phyloP scores from a whole-genome alignment of 2,329 filamentous ascomycete species.

The Paraphoma chrysanthemicola region DNA sequence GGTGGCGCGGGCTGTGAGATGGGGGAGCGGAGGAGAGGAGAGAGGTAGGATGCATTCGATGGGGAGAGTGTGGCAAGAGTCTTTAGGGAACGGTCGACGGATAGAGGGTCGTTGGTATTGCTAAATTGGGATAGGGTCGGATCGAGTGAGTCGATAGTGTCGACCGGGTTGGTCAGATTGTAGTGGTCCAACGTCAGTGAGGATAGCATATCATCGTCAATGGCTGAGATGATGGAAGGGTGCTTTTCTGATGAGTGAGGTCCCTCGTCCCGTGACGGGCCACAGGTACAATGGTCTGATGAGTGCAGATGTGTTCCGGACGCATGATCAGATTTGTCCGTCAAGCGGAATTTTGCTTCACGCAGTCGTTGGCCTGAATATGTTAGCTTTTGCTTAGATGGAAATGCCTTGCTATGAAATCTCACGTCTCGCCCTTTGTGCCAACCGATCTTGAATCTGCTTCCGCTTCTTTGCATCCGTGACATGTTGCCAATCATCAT shows the following conservation, averaged over 20 bases:
- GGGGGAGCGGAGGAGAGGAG: conserved; percentile 4
- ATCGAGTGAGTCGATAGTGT: neutral
- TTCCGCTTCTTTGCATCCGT: conserved; percentile 48
- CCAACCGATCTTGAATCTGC: conserved; percentile 50
- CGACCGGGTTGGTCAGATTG: neutral
- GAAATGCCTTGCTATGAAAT: neutral
- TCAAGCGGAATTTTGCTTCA: conserved; percentile 5
- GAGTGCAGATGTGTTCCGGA: neutral
- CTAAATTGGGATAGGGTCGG: neutral
- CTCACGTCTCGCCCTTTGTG: conserved; percentile 48
- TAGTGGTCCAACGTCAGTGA: neutral
- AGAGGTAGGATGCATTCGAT: neutral
- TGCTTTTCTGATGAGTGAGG: neutral
- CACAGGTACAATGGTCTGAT: neutral
- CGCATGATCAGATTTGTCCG: neutral
- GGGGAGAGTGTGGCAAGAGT: neutral
- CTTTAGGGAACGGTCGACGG: neutral
- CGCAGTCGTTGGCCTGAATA: conserved; percentile 15
- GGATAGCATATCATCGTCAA: neutral
- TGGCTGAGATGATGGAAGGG: neutral
- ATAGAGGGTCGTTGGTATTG: neutral
- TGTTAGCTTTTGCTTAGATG: neutral
- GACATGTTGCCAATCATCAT: conserved; percentile 44
- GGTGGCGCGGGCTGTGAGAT: conserved; percentile 12
- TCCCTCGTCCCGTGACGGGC: neutral